Percentiles rank a stretch among this genome's conserved stretches.
Conservation (phyloP, 139 green algal genomes). For the Tetradesmus lagerheimii region DNA sequence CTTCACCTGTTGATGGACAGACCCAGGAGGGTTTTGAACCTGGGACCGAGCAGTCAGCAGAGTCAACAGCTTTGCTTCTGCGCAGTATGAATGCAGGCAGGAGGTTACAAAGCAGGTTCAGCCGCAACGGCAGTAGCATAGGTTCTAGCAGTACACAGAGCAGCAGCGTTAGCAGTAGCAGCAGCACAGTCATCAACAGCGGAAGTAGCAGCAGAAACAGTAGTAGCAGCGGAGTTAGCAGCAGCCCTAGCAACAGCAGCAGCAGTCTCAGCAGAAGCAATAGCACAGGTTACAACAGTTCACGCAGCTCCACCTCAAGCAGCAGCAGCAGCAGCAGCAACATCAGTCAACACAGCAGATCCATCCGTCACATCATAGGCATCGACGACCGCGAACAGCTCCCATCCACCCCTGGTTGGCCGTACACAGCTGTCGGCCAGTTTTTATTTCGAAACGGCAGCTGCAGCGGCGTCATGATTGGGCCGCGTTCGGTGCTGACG, state of each 20-base stretch:
- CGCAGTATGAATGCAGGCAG: not conserved
- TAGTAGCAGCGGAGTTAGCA: not conserved
- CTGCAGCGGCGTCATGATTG: conserved; percentile 21
- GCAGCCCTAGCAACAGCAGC: not conserved
- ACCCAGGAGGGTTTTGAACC: not conserved
- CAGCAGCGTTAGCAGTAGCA: no score
- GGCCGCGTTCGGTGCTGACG: conserved; percentile 11
- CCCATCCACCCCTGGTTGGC: not conserved
- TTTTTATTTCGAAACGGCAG: not conserved
- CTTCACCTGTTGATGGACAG: not conserved
- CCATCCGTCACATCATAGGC: not conserved
- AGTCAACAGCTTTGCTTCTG: not conserved
- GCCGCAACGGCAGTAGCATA: not conserved
- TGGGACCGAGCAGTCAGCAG: not conserved
- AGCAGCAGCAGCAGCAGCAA: not conserved
- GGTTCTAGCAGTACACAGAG: no score
- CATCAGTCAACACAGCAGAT: not conserved
- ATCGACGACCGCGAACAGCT: not conserved
- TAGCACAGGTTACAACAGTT: not conserved
- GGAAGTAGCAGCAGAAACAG: no score
- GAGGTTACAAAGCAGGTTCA: not conserved
- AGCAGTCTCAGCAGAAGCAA: not conserved
- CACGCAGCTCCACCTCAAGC: no score
- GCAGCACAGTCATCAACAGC: no score
- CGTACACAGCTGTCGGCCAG: conserved; percentile 11